Evolutionary conservation across 2,329 filamentous ascomycete genomes (phyloP).

Genomic region (Didymella pomorum): DNA sequence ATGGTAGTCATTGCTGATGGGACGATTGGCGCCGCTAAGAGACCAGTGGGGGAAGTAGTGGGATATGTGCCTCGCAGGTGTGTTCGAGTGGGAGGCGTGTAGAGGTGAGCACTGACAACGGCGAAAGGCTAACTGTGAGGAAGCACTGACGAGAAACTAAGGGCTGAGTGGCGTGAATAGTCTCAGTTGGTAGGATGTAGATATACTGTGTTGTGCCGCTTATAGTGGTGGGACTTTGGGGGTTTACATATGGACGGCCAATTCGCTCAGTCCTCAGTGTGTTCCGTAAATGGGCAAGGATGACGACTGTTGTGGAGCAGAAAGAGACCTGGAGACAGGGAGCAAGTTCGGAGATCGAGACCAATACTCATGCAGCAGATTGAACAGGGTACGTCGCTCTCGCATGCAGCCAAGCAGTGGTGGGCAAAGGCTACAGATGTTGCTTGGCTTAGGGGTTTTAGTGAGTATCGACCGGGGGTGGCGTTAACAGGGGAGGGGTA

Average conservation of each 20-base stretch:
- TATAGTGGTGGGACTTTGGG: constrained; percentile 43
- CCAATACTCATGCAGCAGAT: constrained; percentile 44
- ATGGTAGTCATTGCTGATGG: constrained; percentile 48
- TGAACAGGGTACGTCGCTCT: constrained; percentile 42
- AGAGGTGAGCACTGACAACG: constrained; percentile 31
- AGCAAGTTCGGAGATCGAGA: constrained; percentile 41
- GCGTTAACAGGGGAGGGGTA: constrained; percentile 31
- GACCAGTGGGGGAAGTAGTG: constrained; percentile 26
- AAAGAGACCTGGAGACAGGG: constrained; percentile 41
- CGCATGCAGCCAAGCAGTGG: constrained; percentile 47
- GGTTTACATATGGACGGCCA: constrained; percentile 47
- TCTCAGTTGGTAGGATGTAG: constrained; percentile 42
- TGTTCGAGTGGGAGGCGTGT: constrained; percentile 30
- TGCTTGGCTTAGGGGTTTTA: constrained; percentile 44
- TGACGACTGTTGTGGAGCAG: constrained; percentile 46
- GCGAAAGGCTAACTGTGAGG: constrained; percentile 31
- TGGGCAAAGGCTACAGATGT: constrained; percentile 34
- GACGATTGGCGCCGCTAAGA: constrained; percentile 26
- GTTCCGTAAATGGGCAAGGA: constrained; percentile 47
- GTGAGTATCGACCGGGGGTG: constrained; percentile 37
- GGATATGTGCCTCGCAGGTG: constrained; percentile 27
- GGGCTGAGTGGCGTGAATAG: constrained; percentile 38
- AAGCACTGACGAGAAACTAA: constrained; percentile 3
- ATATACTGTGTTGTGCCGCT: constrained; percentile 34
- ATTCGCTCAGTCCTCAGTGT: constrained; percentile 34